These are phyloP conservation scores for Dunaliella primolecta DNA, from an alignment of 139 green algal species.

Conservation along the genomic window DNA sequence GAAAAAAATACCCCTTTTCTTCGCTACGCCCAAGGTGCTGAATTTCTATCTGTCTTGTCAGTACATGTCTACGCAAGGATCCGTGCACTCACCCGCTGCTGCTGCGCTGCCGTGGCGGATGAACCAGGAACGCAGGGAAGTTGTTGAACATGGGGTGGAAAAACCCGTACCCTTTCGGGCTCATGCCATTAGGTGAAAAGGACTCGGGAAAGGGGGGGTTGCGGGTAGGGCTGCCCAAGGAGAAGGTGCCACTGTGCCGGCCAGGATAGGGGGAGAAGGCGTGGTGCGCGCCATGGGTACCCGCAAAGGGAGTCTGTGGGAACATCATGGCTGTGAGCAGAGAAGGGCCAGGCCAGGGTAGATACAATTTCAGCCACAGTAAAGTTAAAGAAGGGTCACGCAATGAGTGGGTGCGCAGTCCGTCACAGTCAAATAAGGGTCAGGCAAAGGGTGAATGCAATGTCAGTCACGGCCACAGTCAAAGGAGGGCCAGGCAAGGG, in stretches of 20 bases:
- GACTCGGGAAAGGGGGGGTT: slow-evolving; percentile 18
- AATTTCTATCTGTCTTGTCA: too few relatives aligned
- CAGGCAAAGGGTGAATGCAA: too few relatives aligned
- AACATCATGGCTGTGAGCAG: slow-evolving; percentile 43
- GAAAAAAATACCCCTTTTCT: not conserved
- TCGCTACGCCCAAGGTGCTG: not conserved
- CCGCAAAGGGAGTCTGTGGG: slow-evolving; percentile 43
- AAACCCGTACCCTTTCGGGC: slow-evolving; percentile 15
- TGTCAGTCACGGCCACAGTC: too few relatives aligned
- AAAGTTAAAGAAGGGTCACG: too few relatives aligned
- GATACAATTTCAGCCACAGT: too few relatives aligned
- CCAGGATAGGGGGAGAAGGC: slow-evolving; percentile 5
- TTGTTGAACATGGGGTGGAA: slow-evolving; percentile 49
- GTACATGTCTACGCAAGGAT: not conserved
- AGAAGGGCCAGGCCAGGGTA: not conserved
- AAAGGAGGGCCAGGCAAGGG: too few relatives aligned
- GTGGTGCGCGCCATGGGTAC: slow-evolving; percentile 7
- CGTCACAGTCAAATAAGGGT: too few relatives aligned
- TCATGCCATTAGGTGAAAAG: not conserved
- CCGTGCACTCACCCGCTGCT: not conserved
- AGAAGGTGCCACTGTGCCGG: not conserved
- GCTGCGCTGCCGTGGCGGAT: not conserved
- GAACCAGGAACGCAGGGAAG: slow-evolving; percentile 21
- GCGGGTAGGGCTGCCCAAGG: not conserved
- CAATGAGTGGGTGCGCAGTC: too few relatives aligned